Evolutionary conservation across 2,329 filamentous ascomycete genomes (phyloP).

Genomic region (Alternaria sp.): DNA sequence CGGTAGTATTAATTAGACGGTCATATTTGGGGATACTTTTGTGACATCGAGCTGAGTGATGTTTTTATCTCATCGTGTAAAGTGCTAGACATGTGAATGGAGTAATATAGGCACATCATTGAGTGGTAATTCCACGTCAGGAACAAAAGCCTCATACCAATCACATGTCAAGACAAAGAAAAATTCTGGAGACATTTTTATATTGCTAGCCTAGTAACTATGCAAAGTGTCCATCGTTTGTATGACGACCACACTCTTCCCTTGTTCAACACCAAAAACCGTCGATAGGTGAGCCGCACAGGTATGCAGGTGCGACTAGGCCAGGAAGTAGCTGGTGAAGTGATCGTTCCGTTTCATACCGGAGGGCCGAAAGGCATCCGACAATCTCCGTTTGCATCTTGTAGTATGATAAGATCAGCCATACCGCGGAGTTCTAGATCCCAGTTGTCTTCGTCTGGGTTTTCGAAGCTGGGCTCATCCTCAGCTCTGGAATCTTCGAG

Average conservation of each 20-base stretch:
- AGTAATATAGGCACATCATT: neutral
- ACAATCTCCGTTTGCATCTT: neutral
- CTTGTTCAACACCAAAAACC: neutral
- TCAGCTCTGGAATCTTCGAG: neutral
- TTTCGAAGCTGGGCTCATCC: neutral
- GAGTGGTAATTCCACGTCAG: neutral
- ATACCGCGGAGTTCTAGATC: neutral
- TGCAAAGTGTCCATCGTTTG: neutral
- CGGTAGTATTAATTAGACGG: neutral
- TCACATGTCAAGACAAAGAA: neutral
- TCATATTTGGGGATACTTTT: rapidly evolving
- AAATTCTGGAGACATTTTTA: too few species aligned
- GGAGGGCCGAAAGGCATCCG: neutral
- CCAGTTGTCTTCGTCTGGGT: neutral
- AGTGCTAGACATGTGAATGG: neutral
- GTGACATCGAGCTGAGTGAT: neutral
- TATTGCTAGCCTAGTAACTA: neutral
- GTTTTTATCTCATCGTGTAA: neutral
- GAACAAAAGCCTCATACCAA: neutral
- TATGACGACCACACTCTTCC: neutral
- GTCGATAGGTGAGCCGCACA: neutral
- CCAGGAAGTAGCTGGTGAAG: neutral
- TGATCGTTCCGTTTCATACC: neutral
- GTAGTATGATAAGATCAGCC: neutral
- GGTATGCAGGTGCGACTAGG: neutral